Conservation (phyloP, 2,329 filamentous ascomycete genomes). For the Alternaria viburni region DNA sequence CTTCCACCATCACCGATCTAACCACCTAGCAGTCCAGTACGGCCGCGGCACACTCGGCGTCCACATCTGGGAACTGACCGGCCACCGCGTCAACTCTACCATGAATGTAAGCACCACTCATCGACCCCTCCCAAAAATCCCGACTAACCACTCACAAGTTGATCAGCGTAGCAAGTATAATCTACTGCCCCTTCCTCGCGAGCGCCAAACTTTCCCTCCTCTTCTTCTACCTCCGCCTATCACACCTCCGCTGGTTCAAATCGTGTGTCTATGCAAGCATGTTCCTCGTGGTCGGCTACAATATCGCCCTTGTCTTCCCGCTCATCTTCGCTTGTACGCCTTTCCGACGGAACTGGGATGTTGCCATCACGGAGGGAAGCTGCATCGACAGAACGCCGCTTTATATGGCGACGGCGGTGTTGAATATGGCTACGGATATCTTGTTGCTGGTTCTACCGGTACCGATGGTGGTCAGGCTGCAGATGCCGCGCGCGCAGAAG, state of each 20-base stretch:
- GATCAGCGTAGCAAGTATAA: conserved; percentile 10
- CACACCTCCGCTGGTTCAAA: conserved; percentile 17
- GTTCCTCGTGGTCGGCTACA: conserved; percentile 28
- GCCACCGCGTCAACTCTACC: conserved; percentile 12
- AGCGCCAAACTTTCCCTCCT: conserved; percentile 30
- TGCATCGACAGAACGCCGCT: conserved; percentile 26
- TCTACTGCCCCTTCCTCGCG: conserved; percentile 22
- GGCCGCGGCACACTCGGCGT: conserved; percentile 21
- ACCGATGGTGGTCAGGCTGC: conserved; percentile 25
- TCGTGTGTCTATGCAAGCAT: conserved; percentile 20
- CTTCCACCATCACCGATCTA: not conserved
- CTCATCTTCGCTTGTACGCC: conserved; percentile 31
- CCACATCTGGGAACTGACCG: conserved; percentile 28
- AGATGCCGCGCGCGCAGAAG: conserved; percentile 22
- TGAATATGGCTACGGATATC: conserved; percentile 29
- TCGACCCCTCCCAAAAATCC: not conserved
- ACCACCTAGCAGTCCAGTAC: conserved; percentile 12
- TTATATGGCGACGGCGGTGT: conserved; percentile 28
- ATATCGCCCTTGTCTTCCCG: conserved; percentile 24
- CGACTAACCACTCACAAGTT: conserved; percentile 6
- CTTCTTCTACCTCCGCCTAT: conserved; percentile 25
- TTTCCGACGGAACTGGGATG: conserved; percentile 22
- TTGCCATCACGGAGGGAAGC: conserved; percentile 17
- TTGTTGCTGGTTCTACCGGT: conserved; percentile 23
- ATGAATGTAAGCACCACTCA: conserved; percentile 9